Evolutionary conservation across 78 protist species (phyloP).

Genomic region (slime mould (Dictyostelium discoideum)): dicty_2.7 NC_007089.4:6219001-6219500

Average conservation of each 20-base stretch:
- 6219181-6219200: neutral
- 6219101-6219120: slow-evolving; percentile 20
- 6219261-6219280: neutral
- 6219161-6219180: neutral
- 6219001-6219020: slow-evolving; percentile 26
- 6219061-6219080: neutral
- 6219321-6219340: neutral
- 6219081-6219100: neutral
- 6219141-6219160: slow-evolving; percentile 21
- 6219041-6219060: slow-evolving; percentile 11
- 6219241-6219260: neutral
- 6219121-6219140: neutral
- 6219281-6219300: neutral
- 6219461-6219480: slow-evolving; percentile 4
- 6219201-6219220: neutral
- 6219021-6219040: slow-evolving; percentile 48
- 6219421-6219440: neutral
- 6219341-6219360: neutral
- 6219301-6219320: neutral
- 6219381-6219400: neutral
- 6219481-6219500: slow-evolving; percentile 21
- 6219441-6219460: neutral
- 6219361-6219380: neutral
- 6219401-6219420: neutral
- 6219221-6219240: neutral